A percentile compares a stretch with the other conserved stretches of the same genome.
Evolutionary conservation across 371 early-diverging fungal species (phyloP).

Genomic region (Massospora cicadina): DNA sequence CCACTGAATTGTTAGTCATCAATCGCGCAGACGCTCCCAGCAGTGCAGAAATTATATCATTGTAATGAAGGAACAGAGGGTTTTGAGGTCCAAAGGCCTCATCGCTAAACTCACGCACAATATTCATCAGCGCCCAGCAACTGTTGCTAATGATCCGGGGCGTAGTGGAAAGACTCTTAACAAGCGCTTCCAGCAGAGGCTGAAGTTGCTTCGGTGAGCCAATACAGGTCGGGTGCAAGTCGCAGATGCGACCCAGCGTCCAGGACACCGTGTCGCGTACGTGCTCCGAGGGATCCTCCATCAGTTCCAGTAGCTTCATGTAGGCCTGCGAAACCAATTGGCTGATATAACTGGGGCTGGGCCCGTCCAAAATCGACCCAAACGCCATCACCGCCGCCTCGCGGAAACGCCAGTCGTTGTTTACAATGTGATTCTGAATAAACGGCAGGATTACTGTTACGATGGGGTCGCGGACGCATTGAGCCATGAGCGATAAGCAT

Average conservation of each 20-base stretch:
- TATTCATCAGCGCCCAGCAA: conserved; percentile 82
- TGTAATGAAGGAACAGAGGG: conserved; percentile 61
- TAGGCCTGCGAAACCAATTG: conserved; percentile 76
- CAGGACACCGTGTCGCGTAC: conserved; percentile 94
- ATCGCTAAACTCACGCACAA: conserved; percentile 54
- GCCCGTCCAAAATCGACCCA: conserved; percentile 92
- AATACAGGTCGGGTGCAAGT: conserved; percentile 47
- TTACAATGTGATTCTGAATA: conserved; percentile 66
- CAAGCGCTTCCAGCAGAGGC: conserved; percentile 51
- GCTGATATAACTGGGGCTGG: conserved; percentile 36
- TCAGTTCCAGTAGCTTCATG: conserved; percentile 69
- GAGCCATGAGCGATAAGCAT: conserved; percentile 73
- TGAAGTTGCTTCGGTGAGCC: conserved; percentile 52
- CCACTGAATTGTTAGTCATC: conserved; percentile 49
- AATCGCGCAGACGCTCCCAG: conserved; percentile 45
- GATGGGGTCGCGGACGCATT: conserved; percentile 55
- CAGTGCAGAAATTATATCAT: conserved; percentile 52
- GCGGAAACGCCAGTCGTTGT: conserved; percentile 74
- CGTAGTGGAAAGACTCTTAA: conserved; percentile 60
- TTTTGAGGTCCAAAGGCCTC: conserved; percentile 35
- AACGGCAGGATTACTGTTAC: conserved; percentile 72
- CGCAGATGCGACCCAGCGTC: conserved; percentile 85
- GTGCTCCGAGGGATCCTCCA: conserved; percentile 61
- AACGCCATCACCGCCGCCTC: conserved; percentile 97
- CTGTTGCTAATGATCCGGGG: conserved; percentile 82